Evolutionary conservation across 208 protist genomes (phyloP), one percentile per base, ranked within the genome.

Genomic region (Crithidia sp.): DNA sequence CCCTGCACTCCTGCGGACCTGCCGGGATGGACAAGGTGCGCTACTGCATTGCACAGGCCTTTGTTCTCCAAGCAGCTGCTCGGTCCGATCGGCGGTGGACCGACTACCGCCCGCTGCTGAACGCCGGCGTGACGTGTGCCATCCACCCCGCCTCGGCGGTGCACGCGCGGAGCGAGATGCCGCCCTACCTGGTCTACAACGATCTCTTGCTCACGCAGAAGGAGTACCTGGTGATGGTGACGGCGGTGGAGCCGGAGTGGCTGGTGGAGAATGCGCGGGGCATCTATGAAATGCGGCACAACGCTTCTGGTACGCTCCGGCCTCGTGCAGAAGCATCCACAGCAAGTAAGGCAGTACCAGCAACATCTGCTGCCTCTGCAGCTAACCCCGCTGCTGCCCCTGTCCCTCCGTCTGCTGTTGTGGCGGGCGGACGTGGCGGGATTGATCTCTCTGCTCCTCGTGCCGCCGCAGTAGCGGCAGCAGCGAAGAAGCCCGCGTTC

Each of bases 111-210:
- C 99, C 99, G 58, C 84, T 99, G 81, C 89, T 99, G 45, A 98
- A 95, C 55, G 82, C 81, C 0, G 98, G 98, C 56, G 97, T 99
- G 67, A 85, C 90, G 17, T 99, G 97, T 74, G 81, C 92, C 57
- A 79, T 99, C 47, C 99, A 99, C 90, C 99, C 99, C 5, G 98
- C 97, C 37, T 98, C 91, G 39, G 96, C 98, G 0, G 82, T 99
- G 7, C 99, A 95, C 88, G 94, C 96, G 13, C 76, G 98, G 19
- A 98, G 97, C 19, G 91, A 92, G 68, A 98, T 97, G 71, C 98
- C 98, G 9, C 98, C 99, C 63, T 99, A 99, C 77, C 91, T 99
- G 47, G 87, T 99, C 9, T 99, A 99, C 88, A 97, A 99, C 67
- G 99, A 99, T 74, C 90, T 99, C 0, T 85, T 99, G 2, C 83